Evolutionary conservation across 2,329 filamentous ascomycete species (phyloP), one percentile per base, ranked within the genome.

Genomic region (Apiospora sp.): DNA sequence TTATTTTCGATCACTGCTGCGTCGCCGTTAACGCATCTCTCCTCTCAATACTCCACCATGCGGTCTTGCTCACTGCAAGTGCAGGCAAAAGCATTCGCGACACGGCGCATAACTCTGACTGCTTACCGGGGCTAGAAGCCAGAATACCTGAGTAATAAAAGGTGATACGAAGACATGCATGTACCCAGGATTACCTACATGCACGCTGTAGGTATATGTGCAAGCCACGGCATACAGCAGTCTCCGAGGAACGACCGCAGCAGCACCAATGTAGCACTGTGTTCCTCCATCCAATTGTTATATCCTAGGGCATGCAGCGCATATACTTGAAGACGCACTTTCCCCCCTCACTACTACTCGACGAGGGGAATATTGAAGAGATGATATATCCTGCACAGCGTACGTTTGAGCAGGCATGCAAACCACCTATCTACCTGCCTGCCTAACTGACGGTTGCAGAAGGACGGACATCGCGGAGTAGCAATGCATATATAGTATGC

Each of bases 81-180:
- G 58, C 58, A 41, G 8, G 58, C 19, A 64, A 41, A 22, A 64
- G 2, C 58, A 64, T n/a, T 64, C 41, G 58, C 58, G 41, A 64
- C 58, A 30, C 58, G 41, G 13, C 19, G 58, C 30, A 64, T 64
- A 41, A 34, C 58, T 41, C 34, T 64, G 22, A 41, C 58, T 64
- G 34, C 41, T n/a, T 34, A 41, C 19, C 34, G 58, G 58, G 19
- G 30, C 8, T 12, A 34, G 6, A 64, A 64, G 58, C 58, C 58
- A 64, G 37, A 41, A 41, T 13, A 41, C 34, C 34, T 41, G 58
- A 41, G 58, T 64, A 64, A 41, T 64, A 41, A 41, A 64, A 41
- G 58, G 58, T 64, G 58, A n/a, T 41, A 64, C 58, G 58, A 64
- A 64, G 30, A 64, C 58, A 64, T 64, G 58, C 58, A 64, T 64